Evolutionary conservation across 176 grass and related monocot species (phyloP).

Genomic region (Alopecurus myosuroides): DNA sequence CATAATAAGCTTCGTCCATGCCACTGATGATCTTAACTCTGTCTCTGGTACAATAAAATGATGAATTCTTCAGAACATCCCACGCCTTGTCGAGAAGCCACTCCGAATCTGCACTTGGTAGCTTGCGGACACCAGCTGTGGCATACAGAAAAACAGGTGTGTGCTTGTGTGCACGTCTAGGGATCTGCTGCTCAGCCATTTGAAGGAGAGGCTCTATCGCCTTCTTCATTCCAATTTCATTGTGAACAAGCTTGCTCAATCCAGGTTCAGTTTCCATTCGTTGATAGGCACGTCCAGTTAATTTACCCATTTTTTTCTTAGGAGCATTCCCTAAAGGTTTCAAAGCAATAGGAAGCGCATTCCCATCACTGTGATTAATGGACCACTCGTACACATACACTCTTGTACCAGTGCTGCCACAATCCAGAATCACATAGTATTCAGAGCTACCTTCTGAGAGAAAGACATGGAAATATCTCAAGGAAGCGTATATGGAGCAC

Average conservation of each 20-base stretch:
- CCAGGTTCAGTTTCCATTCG: slow-evolving; percentile 99
- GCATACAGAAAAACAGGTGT: slow-evolving; percentile 92
- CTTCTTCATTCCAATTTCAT: slow-evolving; percentile 72
- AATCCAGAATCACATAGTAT: slow-evolving; percentile 97
- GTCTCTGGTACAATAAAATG: slow-evolving; percentile 88
- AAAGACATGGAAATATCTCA: slow-evolving; percentile 63
- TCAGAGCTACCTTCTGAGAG: slow-evolving; percentile 70
- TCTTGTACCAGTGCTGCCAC: slow-evolving; percentile 92
- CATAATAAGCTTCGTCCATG: slow-evolving; percentile 99
- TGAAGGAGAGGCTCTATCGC: slow-evolving; percentile 85
- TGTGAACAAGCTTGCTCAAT: slow-evolving; percentile 84
- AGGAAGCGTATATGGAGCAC: slow-evolving; percentile 56
- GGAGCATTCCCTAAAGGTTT: slow-evolving; percentile 70
- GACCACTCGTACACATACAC: slow-evolving; percentile 94
- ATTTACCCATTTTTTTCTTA: slow-evolving; percentile 61
- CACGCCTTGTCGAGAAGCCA: slow-evolving; percentile 92
- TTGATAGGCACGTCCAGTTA: slow-evolving; percentile 74
- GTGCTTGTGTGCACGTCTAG: slow-evolving; percentile 32
- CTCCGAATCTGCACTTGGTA: slow-evolving; percentile 78
- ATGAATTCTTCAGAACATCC: slow-evolving; percentile 95
- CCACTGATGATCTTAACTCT: slow-evolving; percentile 58
- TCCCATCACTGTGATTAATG: slow-evolving; percentile 55
- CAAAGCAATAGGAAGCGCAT: slow-evolving; percentile 69
- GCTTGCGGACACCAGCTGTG: slow-evolving; percentile 88
- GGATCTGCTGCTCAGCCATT: slow-evolving; percentile 91